Evolutionary conservation across 177 flowering plant genomes (phyloP), one percentile per base, ranked within the genome.

Genomic region (Tripterygium wilfordii): DNA sequence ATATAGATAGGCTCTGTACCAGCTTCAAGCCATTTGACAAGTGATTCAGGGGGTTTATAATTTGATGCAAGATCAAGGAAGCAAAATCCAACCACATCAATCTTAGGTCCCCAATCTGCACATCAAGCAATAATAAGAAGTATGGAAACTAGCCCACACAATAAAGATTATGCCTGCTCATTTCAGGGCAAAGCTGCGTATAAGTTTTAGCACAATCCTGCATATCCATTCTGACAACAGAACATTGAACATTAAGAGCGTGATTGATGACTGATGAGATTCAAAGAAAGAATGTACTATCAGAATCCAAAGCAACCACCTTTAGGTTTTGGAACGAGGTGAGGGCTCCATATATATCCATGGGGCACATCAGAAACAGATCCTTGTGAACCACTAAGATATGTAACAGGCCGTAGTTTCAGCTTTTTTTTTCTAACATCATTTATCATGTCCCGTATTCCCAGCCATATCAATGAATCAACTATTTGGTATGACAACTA

Each of bases 1-100:
- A 94, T 70, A 64, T 94, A 94, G 18, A 94, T 80, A 56, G 99
- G 99, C 74, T 71, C 75, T 56, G 67, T 36, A 56, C 95, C 96
- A 68, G 76, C 88, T 49, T 76, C 56, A 45, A 94, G 83, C 94
- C 91, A 94, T 55, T 87, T 62, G 23, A 76, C 62, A 63, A 94
- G 86, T 45, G 62, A 42, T 44, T 77, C 81, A 20, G 97, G 99
- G 56, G 99, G 99, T 63, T 76, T 78, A 75, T 85, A 94, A 57
- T 80, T 87, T 58, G 97, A 75, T 49, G 97, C 86, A 63, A 94
- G 92, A 71, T 89, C 96, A 62, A 94, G 95, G 69, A 86, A 94
- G 82, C 99, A 94, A 74, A 94, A 94, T 13, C 99, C 99, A 46
- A 89, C 99, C 6, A 89, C 95, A 69, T 94, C 99, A 64, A 94